Percentiles rank a stretch among this genome's conserved stretches.
These are phyloP conservation scores for Candida yuanshanica DNA, from an alignment of 805 yeast species.

Conservation along the genomic window DNA sequence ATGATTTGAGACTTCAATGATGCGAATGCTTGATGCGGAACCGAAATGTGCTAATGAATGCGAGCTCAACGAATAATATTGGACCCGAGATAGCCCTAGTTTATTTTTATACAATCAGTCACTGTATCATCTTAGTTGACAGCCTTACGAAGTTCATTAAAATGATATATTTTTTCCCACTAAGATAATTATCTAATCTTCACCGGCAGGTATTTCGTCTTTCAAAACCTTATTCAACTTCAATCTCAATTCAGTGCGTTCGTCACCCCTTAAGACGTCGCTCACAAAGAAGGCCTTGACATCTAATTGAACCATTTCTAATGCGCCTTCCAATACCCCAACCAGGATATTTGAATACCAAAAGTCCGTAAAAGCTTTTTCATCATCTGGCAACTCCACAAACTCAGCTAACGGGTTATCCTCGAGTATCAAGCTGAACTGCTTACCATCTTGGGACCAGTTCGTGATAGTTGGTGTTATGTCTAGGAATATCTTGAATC, in stretches of 20 bases:
- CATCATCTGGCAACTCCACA: conserved; percentile 88
- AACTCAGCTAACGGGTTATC: conserved; percentile 94
- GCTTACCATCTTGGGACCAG: conserved; percentile 72
- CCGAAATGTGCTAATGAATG: no score
- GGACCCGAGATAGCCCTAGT: no score
- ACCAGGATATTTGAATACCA: conserved; percentile 92
- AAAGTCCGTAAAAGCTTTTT: conserved; percentile 58
- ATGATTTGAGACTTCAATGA: no score
- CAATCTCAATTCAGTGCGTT: conserved; percentile 71
- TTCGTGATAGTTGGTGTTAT: conserved; percentile 68
- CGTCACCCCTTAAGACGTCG: conserved; percentile 81
- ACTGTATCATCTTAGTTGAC: no score
- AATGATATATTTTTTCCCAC: no score
- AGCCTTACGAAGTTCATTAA: no score
- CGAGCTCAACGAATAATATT: no score
- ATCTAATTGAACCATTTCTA: conserved; percentile 94
- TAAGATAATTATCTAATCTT: no score
- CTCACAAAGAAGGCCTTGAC: conserved; percentile 76
- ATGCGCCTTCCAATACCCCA: conserved; percentile 86
- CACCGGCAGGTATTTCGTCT: conserved; percentile 97
- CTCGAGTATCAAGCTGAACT: conserved; percentile 63
- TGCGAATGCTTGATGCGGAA: no score
- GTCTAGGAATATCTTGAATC: conserved; percentile 85
- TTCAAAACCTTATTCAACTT: conserved; percentile 66
- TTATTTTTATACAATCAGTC: no score